These are phyloP conservation scores for Pleurostoma richardsiae DNA, from an alignment of 2,329 filamentous ascomycete species.

Conservation along the genomic window DNA sequence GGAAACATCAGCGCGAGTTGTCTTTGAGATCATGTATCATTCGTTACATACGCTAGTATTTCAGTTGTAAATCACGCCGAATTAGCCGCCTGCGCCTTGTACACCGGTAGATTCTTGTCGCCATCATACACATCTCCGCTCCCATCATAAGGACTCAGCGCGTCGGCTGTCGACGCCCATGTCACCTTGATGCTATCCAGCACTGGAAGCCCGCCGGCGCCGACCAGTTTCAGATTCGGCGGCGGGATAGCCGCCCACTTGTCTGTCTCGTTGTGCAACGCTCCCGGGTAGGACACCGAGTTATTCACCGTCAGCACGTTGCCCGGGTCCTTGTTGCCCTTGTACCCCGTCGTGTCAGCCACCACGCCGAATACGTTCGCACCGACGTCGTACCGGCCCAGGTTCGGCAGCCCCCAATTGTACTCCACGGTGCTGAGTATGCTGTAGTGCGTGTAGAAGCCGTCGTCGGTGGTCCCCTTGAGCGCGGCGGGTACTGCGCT, in stretches of 20 bases:
- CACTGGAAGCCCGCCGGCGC: slow-evolving; percentile 35
- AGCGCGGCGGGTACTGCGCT: slow-evolving; percentile 41
- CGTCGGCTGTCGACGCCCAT: slow-evolving; percentile 21
- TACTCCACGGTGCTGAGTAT: slow-evolving; percentile 33
- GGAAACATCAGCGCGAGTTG: too few species aligned
- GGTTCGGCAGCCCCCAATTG: slow-evolving; percentile 35
- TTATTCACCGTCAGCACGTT: slow-evolving; percentile 28
- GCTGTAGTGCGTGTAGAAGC: slow-evolving; percentile 41
- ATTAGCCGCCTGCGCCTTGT: slow-evolving; percentile 24
- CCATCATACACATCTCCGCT: slow-evolving; percentile 37
- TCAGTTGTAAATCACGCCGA: background rate
- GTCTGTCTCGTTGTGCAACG: slow-evolving; percentile 27
- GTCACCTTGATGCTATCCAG: slow-evolving; percentile 21
- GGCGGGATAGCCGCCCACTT: slow-evolving; percentile 26
- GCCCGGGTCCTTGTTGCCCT: slow-evolving; percentile 25
- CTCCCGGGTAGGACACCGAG: slow-evolving; percentile 35
- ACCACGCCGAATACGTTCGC: slow-evolving; percentile 21
- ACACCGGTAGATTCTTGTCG: slow-evolving; percentile 29
- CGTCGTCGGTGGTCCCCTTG: slow-evolving; percentile 44
- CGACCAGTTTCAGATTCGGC: slow-evolving; percentile 35
- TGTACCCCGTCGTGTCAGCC: slow-evolving; percentile 14
- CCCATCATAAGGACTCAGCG: slow-evolving; percentile 38
- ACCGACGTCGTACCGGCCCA: slow-evolving; percentile 36
- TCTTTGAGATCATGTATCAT: too few species aligned
- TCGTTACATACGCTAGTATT: background rate